phyloP scores from a whole-genome alignment of 2,329 filamentous ascomycete genomes.

The Pseudopithomyces chartarum region DNA sequence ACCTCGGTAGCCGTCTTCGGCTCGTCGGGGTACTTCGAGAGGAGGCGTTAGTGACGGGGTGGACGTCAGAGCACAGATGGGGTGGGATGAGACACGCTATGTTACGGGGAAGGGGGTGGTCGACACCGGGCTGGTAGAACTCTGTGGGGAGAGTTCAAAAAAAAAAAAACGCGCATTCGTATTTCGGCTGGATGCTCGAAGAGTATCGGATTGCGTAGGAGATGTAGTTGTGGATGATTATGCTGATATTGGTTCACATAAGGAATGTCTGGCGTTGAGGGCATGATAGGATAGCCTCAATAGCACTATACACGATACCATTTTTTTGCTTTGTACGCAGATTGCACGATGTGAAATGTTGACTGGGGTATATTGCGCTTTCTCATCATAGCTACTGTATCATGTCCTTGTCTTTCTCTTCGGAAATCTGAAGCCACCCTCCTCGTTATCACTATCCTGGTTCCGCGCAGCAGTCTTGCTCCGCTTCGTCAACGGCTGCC shows the following conservation, averaged over 20 bases:
- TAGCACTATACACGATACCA: conserved; percentile 3
- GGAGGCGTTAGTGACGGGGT: conserved; percentile 65
- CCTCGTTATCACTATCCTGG: conserved; percentile 63
- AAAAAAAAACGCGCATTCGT: no score
- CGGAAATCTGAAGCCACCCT: conserved; percentile 61
- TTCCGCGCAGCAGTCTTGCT: conserved; percentile 28
- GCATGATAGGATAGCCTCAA: background rate
- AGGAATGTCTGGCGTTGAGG: conserved; percentile 2
- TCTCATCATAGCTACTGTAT: background rate
- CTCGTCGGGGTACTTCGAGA: conserved; percentile 87
- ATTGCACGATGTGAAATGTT: background rate
- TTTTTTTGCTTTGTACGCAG: background rate
- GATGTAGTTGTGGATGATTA: background rate
- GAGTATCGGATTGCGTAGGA: background rate
- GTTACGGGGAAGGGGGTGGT: no score
- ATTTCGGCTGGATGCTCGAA: no score
- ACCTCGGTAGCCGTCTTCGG: conserved; percentile 91
- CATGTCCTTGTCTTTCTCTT: conserved; percentile 20
- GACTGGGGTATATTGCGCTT: background rate
- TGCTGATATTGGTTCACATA: background rate
- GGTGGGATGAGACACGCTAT: background rate
- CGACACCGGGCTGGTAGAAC: no score
- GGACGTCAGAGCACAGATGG: no score
- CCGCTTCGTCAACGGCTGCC: conserved; percentile 36
- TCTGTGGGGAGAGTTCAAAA: no score